Evolutionary conservation across 164 flowering plant species (phyloP).

Genomic region (Magnolia kwangsiensis): DNA sequence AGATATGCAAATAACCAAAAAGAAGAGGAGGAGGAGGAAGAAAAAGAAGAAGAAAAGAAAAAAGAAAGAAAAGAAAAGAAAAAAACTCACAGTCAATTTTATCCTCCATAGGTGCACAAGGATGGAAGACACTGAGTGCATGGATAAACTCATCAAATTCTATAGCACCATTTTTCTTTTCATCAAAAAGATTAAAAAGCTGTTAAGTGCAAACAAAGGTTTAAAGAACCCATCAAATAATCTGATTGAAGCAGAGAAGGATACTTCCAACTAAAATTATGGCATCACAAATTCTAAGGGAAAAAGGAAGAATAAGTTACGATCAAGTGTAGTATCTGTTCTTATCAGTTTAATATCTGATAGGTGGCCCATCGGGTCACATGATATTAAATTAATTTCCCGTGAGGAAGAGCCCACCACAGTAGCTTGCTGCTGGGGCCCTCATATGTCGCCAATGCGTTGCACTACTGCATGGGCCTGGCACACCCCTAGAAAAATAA

Average conservation of each 20-base stretch:
- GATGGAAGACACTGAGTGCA: conserved; percentile 80
- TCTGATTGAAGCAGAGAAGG: not conserved
- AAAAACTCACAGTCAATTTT: conserved; percentile 60
- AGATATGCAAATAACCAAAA: not conserved
- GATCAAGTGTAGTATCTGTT: conserved; percentile 94
- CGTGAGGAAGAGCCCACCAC: not conserved
- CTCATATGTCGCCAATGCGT: not conserved
- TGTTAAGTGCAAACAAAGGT: conserved; percentile 10
- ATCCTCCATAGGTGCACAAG: conserved; percentile 60
- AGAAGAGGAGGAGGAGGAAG: not conserved
- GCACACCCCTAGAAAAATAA: not conserved
- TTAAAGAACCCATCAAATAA: not conserved
- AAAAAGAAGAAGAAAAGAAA: too few species aligned
- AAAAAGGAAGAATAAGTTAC: conserved; percentile 32
- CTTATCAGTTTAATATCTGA: conserved; percentile 96
- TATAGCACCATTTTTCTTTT: conserved; percentile 79
- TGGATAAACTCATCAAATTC: conserved; percentile 85
- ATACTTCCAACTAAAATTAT: not conserved
- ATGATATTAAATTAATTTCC: conserved; percentile 9
- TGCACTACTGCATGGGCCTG: conserved; percentile 7
- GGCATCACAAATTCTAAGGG: not conserved
- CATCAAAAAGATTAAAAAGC: conserved; percentile 84
- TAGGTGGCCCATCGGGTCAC: conserved; percentile 16
- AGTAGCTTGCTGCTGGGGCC: conserved; percentile 8
- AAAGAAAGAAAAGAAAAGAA: too few species aligned